These are phyloP conservation scores for Spatholobus suberectus DNA, from an alignment of 306 rosid genomes.

Conservation along the genomic window DNA sequence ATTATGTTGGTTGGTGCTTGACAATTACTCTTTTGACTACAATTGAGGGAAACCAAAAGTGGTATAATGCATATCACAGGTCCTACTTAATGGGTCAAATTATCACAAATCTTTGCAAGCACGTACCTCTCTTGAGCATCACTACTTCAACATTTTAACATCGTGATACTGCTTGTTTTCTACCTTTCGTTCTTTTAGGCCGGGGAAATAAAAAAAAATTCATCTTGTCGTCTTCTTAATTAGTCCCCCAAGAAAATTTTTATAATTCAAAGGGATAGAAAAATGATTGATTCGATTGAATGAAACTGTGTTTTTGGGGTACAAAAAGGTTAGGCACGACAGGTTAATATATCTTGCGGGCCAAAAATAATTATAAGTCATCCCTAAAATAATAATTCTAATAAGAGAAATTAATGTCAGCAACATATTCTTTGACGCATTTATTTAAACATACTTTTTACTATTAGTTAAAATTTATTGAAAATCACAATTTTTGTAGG, in stretches of 20 bases:
- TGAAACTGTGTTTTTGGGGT: background rate
- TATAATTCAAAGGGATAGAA: background rate
- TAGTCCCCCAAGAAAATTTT: background rate
- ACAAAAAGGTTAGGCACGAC: background rate
- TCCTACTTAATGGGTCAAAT: background rate
- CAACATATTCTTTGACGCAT: too few species aligned
- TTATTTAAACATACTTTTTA: too few species aligned
- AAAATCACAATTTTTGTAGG: too few species aligned
- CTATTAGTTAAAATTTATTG: too few species aligned
- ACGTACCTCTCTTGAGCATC: background rate
- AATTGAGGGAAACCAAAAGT: conserved; percentile 26
- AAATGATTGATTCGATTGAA: background rate
- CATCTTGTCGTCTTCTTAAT: conserved; percentile 1
- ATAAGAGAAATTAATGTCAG: too few species aligned
- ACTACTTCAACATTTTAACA: background rate
- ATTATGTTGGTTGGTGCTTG: conserved; percentile 38
- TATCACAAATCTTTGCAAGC: background rate
- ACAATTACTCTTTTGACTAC: conserved; percentile 33
- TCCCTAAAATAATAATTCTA: too few species aligned
- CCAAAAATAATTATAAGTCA: too few species aligned
- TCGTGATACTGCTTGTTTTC: background rate
- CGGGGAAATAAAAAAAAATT: background rate
- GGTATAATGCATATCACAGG: background rate
- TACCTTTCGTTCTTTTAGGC: background rate
- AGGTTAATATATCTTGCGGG: too few species aligned